These are phyloP conservation scores for Tulasnella sp. DNA, from an alignment of 768 basidiomycete genomes.

Conservation along the genomic window DNA sequence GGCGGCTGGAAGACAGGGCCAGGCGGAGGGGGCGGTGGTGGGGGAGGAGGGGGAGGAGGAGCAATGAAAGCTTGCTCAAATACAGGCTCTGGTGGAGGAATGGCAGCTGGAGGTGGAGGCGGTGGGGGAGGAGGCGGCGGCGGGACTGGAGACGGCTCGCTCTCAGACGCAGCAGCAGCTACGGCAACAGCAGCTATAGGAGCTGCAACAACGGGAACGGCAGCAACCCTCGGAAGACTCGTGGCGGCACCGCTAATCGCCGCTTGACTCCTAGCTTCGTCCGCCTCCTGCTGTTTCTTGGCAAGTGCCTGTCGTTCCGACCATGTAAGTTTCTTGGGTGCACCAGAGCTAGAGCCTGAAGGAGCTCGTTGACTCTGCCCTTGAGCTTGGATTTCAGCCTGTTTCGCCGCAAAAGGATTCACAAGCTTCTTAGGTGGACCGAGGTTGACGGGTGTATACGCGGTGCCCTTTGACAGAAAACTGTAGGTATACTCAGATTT, in stretches of 20 bases:
- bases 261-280: constrained; percentile 49
- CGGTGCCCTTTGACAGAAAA: constrained; percentile 42
- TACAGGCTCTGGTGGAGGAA: constrained; percentile 26
- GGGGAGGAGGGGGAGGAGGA: constrained; percentile 33
- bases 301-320: constrained; percentile 83
- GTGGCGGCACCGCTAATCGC: constrained; percentile 31
- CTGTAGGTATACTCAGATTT: neutral
- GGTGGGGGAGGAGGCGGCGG: constrained; percentile 34
- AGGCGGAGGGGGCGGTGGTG: constrained; percentile 27
- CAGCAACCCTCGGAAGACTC: constrained; percentile 36
- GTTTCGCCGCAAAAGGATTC: constrained; percentile 57
- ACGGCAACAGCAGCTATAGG: constrained; percentile 19
- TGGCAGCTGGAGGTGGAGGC: constrained; percentile 20
- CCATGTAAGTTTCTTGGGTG: constrained; percentile 80
- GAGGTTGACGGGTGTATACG: constrained; percentile 79
- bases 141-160: constrained; percentile 26
- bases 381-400: constrained; percentile 33
- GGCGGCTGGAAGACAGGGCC: constrained; percentile 22
- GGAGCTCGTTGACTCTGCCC: constrained; percentile 15
- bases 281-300: constrained; percentile 75
- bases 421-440: constrained; percentile 75
- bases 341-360: constrained; percentile 23
- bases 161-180: constrained; percentile 19
- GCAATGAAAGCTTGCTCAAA: constrained; percentile 35
- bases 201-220: constrained; percentile 22